Percentiles rank a stretch among this genome's conserved stretches.
phyloP scores from a whole-genome alignment of 148 eudicot species.

The Spergularia bocconei region DNA sequence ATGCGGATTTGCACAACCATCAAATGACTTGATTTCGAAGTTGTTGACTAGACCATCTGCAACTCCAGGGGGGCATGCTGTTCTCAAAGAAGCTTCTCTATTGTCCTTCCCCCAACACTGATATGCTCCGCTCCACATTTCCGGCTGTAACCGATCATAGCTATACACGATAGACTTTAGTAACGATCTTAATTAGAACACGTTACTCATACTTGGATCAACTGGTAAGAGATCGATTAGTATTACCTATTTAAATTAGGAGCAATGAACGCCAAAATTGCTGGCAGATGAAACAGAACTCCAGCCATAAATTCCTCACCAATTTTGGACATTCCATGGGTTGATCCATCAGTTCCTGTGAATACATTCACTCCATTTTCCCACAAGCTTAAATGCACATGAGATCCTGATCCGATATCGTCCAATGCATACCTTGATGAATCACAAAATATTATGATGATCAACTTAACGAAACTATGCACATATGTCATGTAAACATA shows the following conservation, averaged over 20 bases:
- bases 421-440: slow-evolving; percentile 60
- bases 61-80: slow-evolving; percentile 87
- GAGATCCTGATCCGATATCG: slow-evolving; percentile 91
- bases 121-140: slow-evolving; percentile 94
- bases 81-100: slow-evolving; percentile 82
- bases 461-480: too few relatives aligned
- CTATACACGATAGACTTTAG: slow-evolving; percentile 32
- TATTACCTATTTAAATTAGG: slow-evolving; percentile 82
- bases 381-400: slow-evolving; percentile 91
- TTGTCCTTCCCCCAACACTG: slow-evolving; percentile 93
- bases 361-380: slow-evolving; percentile 78
- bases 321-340: slow-evolving; percentile 71
- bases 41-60: slow-evolving; percentile 81
- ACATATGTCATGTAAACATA: too few relatives aligned
- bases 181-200: too few relatives aligned
- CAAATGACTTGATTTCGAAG: slow-evolving; percentile 89
- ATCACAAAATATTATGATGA: neutral
- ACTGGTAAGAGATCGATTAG: neutral
- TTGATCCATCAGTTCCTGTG: slow-evolving; percentile 52
- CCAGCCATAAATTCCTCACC: slow-evolving; percentile 99
- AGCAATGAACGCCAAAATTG: slow-evolving; percentile 84
- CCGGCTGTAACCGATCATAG: slow-evolving; percentile 87
- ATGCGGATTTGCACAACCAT: slow-evolving; percentile 90
- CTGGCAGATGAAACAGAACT: slow-evolving; percentile 83
- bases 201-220: too few relatives aligned